Percentiles rank a stretch among this genome's conserved stretches.
Evolutionary conservation across 768 basidiomycete species (phyloP).

Genomic region (Neoboletus brunneissimus): DNA sequence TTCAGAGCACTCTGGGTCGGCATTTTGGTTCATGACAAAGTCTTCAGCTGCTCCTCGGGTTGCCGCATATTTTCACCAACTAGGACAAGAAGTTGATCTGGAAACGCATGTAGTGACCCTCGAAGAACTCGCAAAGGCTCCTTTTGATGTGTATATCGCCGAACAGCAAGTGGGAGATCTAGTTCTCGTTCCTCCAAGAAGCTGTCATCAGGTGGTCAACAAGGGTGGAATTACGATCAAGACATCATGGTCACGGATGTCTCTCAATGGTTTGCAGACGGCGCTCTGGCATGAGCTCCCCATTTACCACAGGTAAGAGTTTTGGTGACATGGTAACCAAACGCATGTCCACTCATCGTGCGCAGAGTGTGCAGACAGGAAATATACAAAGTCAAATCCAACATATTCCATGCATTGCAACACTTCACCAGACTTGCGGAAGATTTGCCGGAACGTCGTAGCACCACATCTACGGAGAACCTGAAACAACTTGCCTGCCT

Average conservation of each 20-base stretch:
- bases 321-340: not conserved
- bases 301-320: slow-evolving; percentile 67
- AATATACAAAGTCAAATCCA: slow-evolving; percentile 71
- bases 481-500: slow-evolving; percentile 41
- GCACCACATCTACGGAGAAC: slow-evolving; percentile 9
- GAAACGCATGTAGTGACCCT: slow-evolving; percentile 66
- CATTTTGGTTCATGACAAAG: slow-evolving; percentile 87
- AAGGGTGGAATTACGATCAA: slow-evolving; percentile 79
- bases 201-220: slow-evolving; percentile 84
- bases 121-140: slow-evolving; percentile 60
- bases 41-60: slow-evolving; percentile 53
- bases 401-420: slow-evolving; percentile 53
- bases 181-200: slow-evolving; percentile 76
- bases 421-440: slow-evolving; percentile 27
- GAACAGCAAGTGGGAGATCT: slow-evolving; percentile 77
- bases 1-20: slow-evolving; percentile 66
- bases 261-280: slow-evolving; percentile 52
- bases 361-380: slow-evolving; percentile 76
- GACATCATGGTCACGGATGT: slow-evolving; percentile 86
- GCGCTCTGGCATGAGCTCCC: slow-evolving; percentile 75
- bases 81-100: slow-evolving; percentile 56
- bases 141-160: slow-evolving; percentile 65
- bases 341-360: not conserved
- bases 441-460: slow-evolving; percentile 1
- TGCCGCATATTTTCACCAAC: slow-evolving; percentile 52